A percentile compares a stretch with the other conserved stretches of the same genome.
Evolutionary conservation across 768 basidiomycete species (phyloP).

Genomic region (Flagelloscypha sp.): DNA sequence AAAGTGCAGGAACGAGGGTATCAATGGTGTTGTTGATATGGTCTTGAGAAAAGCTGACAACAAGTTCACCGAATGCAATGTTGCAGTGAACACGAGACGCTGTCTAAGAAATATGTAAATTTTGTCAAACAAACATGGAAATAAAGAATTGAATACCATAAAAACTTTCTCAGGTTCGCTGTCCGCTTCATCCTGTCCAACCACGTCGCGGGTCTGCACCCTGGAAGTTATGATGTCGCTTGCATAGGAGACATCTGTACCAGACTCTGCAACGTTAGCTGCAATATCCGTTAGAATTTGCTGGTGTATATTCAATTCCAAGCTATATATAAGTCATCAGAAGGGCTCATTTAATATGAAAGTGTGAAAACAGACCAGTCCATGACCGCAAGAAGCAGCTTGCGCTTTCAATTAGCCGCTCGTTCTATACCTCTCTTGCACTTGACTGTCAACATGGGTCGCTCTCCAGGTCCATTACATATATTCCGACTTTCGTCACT

Average conservation of each 20-base stretch:
- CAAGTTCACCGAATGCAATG: constrained; percentile 76
- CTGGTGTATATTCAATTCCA: constrained; percentile 75
- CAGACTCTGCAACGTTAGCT: constrained; percentile 38
- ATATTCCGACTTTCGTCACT: too few species aligned
- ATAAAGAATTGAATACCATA: constrained; percentile 42
- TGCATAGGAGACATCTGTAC: constrained; percentile 39
- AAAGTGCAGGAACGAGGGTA: constrained; percentile 48
- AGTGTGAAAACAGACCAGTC: constrained; percentile 34
- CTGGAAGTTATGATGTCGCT: constrained; percentile 55
- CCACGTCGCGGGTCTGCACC: constrained; percentile 36
- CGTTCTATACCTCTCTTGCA: too few species aligned
- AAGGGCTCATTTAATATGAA: background rate
- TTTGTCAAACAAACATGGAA: constrained; percentile 1
- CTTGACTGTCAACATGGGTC: too few species aligned
- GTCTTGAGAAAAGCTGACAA: constrained; percentile 50
- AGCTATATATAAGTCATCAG: constrained; percentile 29
- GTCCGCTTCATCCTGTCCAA: constrained; percentile 16
- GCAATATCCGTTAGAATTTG: constrained; percentile 71
- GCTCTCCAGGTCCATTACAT: too few species aligned
- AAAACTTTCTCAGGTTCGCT: constrained; percentile 28
- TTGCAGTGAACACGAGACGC: constrained; percentile 70
- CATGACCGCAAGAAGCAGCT: constrained; percentile 29
- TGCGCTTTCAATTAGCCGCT: too few species aligned
- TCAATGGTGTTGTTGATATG: constrained; percentile 45
- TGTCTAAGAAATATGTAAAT: constrained; percentile 33